Evolutionary conservation across 2,329 filamentous ascomycete genomes (phyloP), one percentile per base, ranked within the genome.

Genomic region (Tolypocladium tundrense): DNA sequence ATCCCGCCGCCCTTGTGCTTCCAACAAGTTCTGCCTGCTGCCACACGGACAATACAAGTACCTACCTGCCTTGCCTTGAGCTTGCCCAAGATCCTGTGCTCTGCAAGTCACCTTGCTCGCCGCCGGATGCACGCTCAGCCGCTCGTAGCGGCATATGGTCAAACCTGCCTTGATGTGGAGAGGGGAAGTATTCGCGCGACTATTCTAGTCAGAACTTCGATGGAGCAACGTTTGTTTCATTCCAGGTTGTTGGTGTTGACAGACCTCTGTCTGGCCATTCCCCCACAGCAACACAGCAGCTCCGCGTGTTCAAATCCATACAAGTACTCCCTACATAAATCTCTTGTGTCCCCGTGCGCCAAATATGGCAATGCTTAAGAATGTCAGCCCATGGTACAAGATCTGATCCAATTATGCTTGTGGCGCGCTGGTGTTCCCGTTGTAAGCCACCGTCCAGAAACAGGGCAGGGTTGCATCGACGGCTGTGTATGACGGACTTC

Each of bases 391-490:
- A 14, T 39, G 9, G 48, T 31, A 51, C 31, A n/a, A n/a, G 48
- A 27, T 37, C 48, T 14, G 31, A 35, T 35, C 37, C 31, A 50
- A 21, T 39, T 21, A 40, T 56, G 55, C 39, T 53, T 41, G 55
- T 53, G 55, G 40, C 45, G 39, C 33, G 31, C 19, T 16, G 33
- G 21, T 33, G 43, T 55, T 35, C 21, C 48, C 11, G 19, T n/a
- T 27, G 42, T 24, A 48, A 45, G 48, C 48, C 48, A 52, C 48
- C 31, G 8, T 21, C 37, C 21, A 58, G 39, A 58, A 58, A 31
- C 52, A 58, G 40, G 51, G 51, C 56, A 58, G 42, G 41, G 42
- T 53, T 53, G 51, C 52, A 54, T 40, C 39, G 35, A 39, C 39
- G 45, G 24, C 24, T 41, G 40, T 31, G 9, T 42, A 42, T n/a